phyloP scores from a whole-genome alignment of 1,284 basidiomycete species.

The Moesziomyces sp. region DNA sequence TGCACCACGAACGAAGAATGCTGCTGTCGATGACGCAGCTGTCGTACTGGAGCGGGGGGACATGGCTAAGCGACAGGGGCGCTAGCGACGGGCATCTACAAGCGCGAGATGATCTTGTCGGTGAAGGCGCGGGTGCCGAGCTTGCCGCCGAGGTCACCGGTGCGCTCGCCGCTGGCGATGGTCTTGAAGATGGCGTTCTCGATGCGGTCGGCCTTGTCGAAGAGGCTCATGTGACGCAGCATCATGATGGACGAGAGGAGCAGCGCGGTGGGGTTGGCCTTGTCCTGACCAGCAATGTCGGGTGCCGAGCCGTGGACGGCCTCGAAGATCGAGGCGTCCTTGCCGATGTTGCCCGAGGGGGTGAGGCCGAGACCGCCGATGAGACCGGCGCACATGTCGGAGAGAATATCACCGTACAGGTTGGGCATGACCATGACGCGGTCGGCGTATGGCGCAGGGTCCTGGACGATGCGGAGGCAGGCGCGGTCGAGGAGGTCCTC shows the following conservation, averaged over 20 bases:
- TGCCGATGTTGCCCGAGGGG: conserved; percentile 96
- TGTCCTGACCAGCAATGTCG: conserved; percentile 76
- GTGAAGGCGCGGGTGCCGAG: conserved; percentile 66
- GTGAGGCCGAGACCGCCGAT: conserved; percentile 98
- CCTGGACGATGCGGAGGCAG: conserved; percentile 83
- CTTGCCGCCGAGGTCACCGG: conserved; percentile 63
- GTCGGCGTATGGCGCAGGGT: conserved; percentile 92
- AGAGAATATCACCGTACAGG: conserved; percentile 95
- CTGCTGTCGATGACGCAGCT: too few relatives aligned
- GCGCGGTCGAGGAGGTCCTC: conserved; percentile 97
- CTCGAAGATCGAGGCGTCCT: conserved; percentile 99
- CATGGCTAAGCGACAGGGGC: background rate
- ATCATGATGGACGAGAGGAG: conserved; percentile 94
- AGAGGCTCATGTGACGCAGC: conserved; percentile 90
- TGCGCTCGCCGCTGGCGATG: conserved; percentile 62
- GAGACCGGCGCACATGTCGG: conserved; percentile 98
- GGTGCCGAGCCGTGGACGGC: conserved; percentile 85
- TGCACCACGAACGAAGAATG: too few relatives aligned
- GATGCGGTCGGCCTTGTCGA: conserved; percentile 86
- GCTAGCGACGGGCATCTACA: conserved; percentile 13
- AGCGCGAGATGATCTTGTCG: conserved; percentile 56
- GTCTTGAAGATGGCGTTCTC: conserved; percentile 78
- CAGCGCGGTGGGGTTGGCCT: conserved; percentile 97
- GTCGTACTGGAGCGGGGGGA: background rate
- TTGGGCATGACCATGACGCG: conserved; percentile 99